Evolutionary conservation across 257 asterid species (phyloP).

Genomic region (Capsicum chinense): DNA sequence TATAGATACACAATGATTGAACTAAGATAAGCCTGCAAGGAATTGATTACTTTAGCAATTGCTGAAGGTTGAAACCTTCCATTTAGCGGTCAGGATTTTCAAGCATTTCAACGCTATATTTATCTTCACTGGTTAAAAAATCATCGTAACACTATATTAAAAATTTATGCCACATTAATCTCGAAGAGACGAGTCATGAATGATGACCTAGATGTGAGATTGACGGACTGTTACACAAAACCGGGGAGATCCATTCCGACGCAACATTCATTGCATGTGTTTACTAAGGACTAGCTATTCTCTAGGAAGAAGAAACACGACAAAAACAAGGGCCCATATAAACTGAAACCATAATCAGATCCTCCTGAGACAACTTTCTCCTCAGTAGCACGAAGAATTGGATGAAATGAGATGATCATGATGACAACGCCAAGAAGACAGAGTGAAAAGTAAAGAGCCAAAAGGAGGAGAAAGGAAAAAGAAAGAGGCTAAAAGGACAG

Average conservation of each 20-base stretch:
- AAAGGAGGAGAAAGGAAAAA: neutral
- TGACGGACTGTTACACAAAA: neutral
- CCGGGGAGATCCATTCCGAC: neutral
- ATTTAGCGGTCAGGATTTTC: neutral
- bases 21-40: conserved; percentile 93
- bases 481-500: neutral
- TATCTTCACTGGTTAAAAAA: neutral
- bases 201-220: neutral
- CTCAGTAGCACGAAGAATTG: neutral
- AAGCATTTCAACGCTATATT: neutral
- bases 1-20: conserved; percentile 93
- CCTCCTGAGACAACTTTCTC: neutral
- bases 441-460: neutral
- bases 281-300: neutral
- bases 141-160: neutral
- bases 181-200: neutral
- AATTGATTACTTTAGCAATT: conserved; percentile 23
- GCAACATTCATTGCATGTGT: neutral
- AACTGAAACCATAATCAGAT: neutral
- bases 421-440: neutral
- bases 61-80: conserved; percentile 26
- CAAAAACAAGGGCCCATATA: neutral
- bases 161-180: neutral
- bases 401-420: neutral
- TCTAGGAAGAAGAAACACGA: neutral